Evolutionary conservation across 2,329 filamentous ascomycete species (phyloP), one percentile per base, ranked within the genome.

Genomic region (Xylaria sp.): DNA sequence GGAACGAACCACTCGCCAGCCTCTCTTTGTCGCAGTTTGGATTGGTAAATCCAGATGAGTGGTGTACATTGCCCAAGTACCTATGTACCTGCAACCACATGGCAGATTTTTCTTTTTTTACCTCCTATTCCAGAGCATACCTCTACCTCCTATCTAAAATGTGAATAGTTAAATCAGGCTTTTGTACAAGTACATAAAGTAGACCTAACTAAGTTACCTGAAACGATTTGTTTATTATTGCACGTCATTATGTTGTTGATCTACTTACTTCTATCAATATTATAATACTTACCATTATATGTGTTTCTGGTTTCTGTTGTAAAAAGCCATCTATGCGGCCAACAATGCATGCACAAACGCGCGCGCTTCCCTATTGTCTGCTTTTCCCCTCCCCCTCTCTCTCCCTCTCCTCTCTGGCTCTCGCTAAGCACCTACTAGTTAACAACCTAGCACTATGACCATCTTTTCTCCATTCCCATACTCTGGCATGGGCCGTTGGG

Each of bases 361-460:
- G 57, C 57, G 43, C 41, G 57, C 57, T 34, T 45, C 59, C 20
- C 48, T 8, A n/a, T n/a, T n/a, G n/a, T n/a, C 39, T 32, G 7
- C n/a, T 28, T 8, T 50, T n/a, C n/a, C 39, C 28, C 43, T 23
- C 30, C 45, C 50, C 25, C 25, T 43, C 13, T 5, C 46, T 61
- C 58, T 53, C 28, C 28, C 28, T 30, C 6, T 30, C 28, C 28
- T n/a, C 34, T 53, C 25, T 45, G 7, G 48, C 43, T 46, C 36
- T 50, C 12, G 58, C 45, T 13, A 50, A 65, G 63, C 55, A 66
- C 59, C 60, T 59, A 45, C 57, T n/a, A n/a, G n/a, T n/a, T n/a
- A n/a, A n/a, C n/a, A n/a, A n/a, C n/a, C n/a, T n/a, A n/a, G n/a
- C 57, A 52, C 20, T 23, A 20, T 25, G 60, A n/a, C 43, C 45